Base-by-base conservation (phyloP, 371 early-diverging fungal genomes). In the Apophysomyces trapeziformis region DNA sequence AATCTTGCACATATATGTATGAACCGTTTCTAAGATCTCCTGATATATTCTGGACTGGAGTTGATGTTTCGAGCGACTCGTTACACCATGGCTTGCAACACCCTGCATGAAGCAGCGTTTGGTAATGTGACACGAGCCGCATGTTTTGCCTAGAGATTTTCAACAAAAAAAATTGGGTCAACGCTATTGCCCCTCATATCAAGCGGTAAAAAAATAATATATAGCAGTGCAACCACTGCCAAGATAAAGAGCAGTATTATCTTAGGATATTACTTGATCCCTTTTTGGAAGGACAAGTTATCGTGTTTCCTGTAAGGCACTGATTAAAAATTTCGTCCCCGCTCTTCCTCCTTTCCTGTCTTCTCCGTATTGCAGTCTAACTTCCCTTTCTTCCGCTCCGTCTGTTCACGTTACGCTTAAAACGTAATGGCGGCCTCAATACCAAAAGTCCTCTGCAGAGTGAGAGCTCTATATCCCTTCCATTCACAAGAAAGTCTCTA, bases 401-500 rank as follows among this genome's bases (percentile, higher is more conserved):
- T 57, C 38, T 56, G 57, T 41, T 60, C 54, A 18, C 7, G 21
- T 18, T 21, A 50, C 54, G 54, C 21, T 60, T 21, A 7, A 36
- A 16, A 38, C 41, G 57, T 41, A 18, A 36, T 36, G 57, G 71
- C 68, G 69, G 61, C 60, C 26, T 56, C 71, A 16, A 41, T 66
- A 58, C 73, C 68, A 46, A 73, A 70, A 61, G 73, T 78, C 32
- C 65, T 81, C 14, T 72, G 77, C 59, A 64, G 72, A 57, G 82
- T 81, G 11, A 66, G 72, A 63, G 96, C 95, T 38, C 68, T 96
- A 26, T 89, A 95, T 70, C 87, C 93, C 68, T 95, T 92, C 74
- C 75, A 83, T 50, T 87, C 92, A 38, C 77, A 87, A 35, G 95
- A 87, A 57, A 74, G 78, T 59, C 80, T 90, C 39, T 85, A 89